Evolutionary conservation across 2,329 filamentous ascomycete species (phyloP), one percentile per base, ranked within the genome.

Genomic region (Pyrenochaeta sp.): DNA sequence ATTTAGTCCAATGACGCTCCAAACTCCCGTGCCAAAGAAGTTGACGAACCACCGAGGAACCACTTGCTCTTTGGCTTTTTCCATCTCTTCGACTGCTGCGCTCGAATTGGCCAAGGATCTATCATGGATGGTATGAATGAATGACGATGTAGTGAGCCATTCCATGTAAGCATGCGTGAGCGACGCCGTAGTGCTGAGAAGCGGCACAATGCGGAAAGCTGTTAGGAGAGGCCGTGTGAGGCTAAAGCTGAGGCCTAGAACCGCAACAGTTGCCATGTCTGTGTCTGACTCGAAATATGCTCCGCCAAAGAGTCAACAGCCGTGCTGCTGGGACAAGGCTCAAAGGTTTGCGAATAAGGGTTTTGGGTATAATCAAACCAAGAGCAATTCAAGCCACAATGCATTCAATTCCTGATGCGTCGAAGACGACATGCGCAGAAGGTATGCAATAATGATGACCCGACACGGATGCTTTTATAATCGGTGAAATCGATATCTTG

Each of bases 111-210:
- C 11, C 18, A 32, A 23, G 31, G 33, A n/a, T n/a, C n/a, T n/a
- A n/a, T n/a, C n/a, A n/a, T n/a, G n/a, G n/a, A n/a, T n/a, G 0
- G 56, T 11, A 3, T 4, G 6, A 18, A 67, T 51, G 48, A 69
- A 70, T 12, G 67, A 59, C 9, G 55, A 54, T 29, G 56, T 65
- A 6, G 66, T 62, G 4, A 69, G 21, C 39, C 46, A 57, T 47
- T 71, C 67, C 59, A 66, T 63, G 56, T 66, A 70, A 6, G 68
- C 64, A 33, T 71, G 67, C 6, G 63, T 65, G 6, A 71, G 54
- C 32, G 57, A 61, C 18, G 60, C 66, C n/a, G 67, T 70, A 35
- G 50, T 57, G 50, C 46, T 41, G 20, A 71, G 40, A 32, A 70
- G 56, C 2, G 68, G 64, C 1, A 48, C n/a, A 39, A 71, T 42